Evolutionary conservation across 2,329 filamentous ascomycete genomes (phyloP).

Genomic region (Colletotrichum graminicola): DNA sequence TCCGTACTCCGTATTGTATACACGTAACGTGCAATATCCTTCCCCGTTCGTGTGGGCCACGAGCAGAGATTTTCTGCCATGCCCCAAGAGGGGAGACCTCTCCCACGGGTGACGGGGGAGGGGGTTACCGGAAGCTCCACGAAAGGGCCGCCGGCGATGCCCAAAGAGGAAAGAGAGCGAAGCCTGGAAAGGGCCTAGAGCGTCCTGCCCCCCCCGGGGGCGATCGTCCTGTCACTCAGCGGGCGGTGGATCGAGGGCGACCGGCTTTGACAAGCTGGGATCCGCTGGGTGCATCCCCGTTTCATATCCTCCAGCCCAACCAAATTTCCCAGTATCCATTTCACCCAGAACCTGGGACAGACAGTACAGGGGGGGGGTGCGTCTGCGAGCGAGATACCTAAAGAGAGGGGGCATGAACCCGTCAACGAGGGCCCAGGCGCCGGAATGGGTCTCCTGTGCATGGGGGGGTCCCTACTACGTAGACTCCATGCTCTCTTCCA

Average conservation of each 20-base stretch:
- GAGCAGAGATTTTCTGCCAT: conserved; percentile 1
- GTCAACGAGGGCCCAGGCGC: conserved; percentile 19
- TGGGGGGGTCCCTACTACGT: conserved; percentile 6
- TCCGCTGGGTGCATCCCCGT: conserved; percentile 33
- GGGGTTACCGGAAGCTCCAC: conserved; percentile 11
- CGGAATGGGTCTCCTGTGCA: conserved; percentile 32
- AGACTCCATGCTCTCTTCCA: background rate
- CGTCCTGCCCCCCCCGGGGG: conserved; percentile 21
- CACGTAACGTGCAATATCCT: background rate
- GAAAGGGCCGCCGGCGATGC: conserved; percentile 9
- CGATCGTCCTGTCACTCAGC: conserved; percentile 34
- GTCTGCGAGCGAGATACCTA: background rate
- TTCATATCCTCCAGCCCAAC: conserved; percentile 1
- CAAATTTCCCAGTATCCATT: conserved; percentile 19
- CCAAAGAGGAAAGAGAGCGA: conserved; percentile 4
- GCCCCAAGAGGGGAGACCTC: conserved; percentile 9
- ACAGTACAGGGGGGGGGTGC: background rate
- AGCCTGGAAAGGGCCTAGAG: conserved; percentile 22
- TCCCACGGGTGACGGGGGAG: background rate
- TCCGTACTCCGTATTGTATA: no score
- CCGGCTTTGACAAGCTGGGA: conserved; percentile 33
- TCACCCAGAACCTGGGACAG: background rate
- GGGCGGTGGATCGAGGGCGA: background rate
- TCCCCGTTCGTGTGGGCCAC: background rate
- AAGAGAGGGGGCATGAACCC: background rate